Base-by-base conservation (phyloP, 176 grass and related monocot genomes). In the Musa beccarii region DNA sequence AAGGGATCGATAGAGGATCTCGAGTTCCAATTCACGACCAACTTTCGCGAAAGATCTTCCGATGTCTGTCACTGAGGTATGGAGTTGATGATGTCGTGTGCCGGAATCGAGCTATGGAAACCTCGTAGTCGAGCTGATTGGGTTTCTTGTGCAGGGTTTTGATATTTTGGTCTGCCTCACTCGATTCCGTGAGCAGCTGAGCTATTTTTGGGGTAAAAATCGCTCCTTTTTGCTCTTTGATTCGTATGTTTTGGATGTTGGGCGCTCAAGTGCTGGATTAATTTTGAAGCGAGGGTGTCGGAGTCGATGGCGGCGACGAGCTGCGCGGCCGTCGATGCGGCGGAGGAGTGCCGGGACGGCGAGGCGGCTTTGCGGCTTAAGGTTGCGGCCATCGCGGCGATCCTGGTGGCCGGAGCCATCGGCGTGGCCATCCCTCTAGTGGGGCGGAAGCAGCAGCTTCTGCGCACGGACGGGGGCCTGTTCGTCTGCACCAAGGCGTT, bases 401-500 rank as follows among this genome's bases (percentile, higher is more conserved):
- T 92, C 6, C 71, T 97, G 14, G 55, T 86, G 34, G 78, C 83
- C 2, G 90, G 90, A 6, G 80, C 84, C 17, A 12, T 83, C 3
- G 93, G 93, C 0, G 86, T 92, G 2, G 80, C 74, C 13, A 78
- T 93, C 11, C 88, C 94, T 54, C 90, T 98, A 8, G 82, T 8
- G 15, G 81, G 94, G 0, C 70, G 90, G 66, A 89, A 86, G 69
- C 82, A 80, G 1, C 88, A 82, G 22, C 72, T 90, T 49, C 59
- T 91, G 66, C 78, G 72, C 15, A 83, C 84, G 11, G 94, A 87
- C 81, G 79, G 82, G 66, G 51, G 79, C 0, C 79, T 20, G 21
- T 91, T 98, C 83, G 16, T 80, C 25, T 29, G 83, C 8, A 85
- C 77, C 1, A 93, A 87, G 80, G 88, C 94, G 5, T 84, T 98